Evolutionary conservation across 371 early-diverging fungal genomes (phyloP).

Genomic region (Dinochytrium kinnereticum): DNA sequence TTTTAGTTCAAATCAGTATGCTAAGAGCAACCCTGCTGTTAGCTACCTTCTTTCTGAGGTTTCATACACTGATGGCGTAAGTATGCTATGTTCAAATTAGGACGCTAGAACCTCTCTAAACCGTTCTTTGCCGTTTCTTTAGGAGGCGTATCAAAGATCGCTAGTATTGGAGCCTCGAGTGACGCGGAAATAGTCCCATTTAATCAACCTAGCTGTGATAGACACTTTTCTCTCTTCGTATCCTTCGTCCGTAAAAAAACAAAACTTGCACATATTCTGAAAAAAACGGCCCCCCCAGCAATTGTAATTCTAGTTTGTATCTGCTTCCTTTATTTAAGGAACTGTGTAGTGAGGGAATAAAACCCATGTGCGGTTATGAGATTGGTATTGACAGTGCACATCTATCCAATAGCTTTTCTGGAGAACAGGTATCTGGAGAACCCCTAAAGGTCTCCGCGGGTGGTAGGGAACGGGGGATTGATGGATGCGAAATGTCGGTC

Average conservation of each 20-base stretch:
- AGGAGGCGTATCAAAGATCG: conserved; percentile 10
- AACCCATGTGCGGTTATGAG: not conserved
- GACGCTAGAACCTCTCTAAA: not conserved
- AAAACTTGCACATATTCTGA: not conserved
- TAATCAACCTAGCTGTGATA: no score
- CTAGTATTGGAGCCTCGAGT: not conserved
- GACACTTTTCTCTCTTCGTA: no score
- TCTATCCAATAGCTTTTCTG: conserved; percentile 27
- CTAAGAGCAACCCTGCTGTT: not conserved
- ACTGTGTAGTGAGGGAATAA: no score
- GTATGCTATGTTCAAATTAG: not conserved
- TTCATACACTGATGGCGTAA: not conserved
- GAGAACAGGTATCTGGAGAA: conserved; percentile 22
- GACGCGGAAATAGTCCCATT: not conserved
- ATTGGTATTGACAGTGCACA: not conserved
- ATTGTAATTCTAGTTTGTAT: not conserved
- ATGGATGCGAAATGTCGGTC: no score
- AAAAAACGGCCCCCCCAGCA: not conserved
- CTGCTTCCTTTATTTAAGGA: not conserved
- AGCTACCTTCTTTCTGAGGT: not conserved
- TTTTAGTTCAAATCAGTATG: not conserved
- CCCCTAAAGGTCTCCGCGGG: not conserved
- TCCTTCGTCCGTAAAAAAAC: no score
- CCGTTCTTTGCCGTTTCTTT: not conserved
- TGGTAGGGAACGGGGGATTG: not conserved